Evolutionary conservation across 768 basidiomycete genomes (phyloP).

Genomic region (Leccinellum albellum): DNA sequence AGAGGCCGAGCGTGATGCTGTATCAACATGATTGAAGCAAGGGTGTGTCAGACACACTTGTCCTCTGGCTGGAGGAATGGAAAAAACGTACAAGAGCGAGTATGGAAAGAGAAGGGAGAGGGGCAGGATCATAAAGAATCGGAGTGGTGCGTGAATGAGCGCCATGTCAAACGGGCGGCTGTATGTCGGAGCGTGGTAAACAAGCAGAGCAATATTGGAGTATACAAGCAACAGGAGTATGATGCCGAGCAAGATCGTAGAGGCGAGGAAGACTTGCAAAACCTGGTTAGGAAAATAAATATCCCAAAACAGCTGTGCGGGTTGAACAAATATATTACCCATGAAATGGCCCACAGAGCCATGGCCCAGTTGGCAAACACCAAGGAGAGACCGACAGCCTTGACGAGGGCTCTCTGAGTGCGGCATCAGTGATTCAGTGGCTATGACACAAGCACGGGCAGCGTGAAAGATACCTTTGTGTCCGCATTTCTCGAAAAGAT

Average conservation of each 20-base stretch:
- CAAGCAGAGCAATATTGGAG: constrained; percentile 71
- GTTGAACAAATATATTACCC: constrained; percentile 38
- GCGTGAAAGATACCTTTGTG: constrained; percentile 56
- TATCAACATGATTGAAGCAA: neutral
- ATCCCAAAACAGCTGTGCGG: neutral
- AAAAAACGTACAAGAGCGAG: constrained; percentile 46
- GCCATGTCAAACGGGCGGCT: constrained; percentile 69
- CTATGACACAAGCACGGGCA: neutral
- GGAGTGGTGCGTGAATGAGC: constrained; percentile 84
- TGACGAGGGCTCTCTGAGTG: constrained; percentile 56
- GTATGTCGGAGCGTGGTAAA: constrained; percentile 62
- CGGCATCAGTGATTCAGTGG: neutral
- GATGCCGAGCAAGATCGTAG: constrained; percentile 71
- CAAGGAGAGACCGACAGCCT: constrained; percentile 77
- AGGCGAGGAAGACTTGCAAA: constrained; percentile 69
- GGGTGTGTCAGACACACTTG: neutral
- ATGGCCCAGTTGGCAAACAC: constrained; percentile 77
- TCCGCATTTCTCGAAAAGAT: constrained; percentile 67
- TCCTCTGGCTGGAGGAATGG: no score
- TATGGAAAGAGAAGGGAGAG: constrained; percentile 44
- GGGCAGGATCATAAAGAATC: constrained; percentile 63
- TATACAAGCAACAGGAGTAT: constrained; percentile 70
- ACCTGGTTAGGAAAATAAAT: constrained; percentile 38
- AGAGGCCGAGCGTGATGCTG: constrained; percentile 68
- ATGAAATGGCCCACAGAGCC: constrained; percentile 76